Evolutionary conservation across 345 rosid species (phyloP).

Genomic region (Bruguiera sexangula): DNA sequence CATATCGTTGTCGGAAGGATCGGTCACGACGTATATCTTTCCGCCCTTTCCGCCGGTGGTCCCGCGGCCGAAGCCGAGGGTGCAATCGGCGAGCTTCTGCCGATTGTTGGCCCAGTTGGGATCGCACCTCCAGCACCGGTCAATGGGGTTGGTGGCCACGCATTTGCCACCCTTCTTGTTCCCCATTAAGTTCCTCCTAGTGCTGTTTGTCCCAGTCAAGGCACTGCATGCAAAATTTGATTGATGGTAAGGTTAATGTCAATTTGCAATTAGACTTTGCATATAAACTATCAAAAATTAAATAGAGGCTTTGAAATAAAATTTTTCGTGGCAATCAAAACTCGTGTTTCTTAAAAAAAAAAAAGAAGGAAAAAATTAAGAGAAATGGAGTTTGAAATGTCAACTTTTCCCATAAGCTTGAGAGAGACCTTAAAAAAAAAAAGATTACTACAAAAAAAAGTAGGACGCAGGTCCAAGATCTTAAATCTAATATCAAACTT

Average conservation of each 20-base stretch:
- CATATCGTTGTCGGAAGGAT: not conserved
- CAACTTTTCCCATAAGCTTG: too few relatives aligned
- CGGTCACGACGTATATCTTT: constrained; percentile 5
- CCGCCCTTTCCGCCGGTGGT: constrained; percentile 15
- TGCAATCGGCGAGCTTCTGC: constrained; percentile 9
- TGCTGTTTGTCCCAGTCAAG: not conserved
- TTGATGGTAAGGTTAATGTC: not conserved
- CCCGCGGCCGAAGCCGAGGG: constrained; percentile 6
- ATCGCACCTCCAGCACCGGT: constrained; percentile 17
- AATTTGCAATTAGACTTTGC: too few relatives aligned
- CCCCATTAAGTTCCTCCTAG: not conserved
- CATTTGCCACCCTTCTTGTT: not conserved
- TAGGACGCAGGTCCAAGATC: too few relatives aligned
- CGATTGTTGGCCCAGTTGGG: constrained; percentile 15
- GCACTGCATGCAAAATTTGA: not conserved
- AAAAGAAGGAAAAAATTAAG: too few relatives aligned
- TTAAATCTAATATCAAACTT: too few relatives aligned
- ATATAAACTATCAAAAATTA: too few relatives aligned
- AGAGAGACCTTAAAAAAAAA: too few relatives aligned
- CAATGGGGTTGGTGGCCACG: constrained; percentile 12
- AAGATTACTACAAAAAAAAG: too few relatives aligned
- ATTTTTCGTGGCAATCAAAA: too few relatives aligned
- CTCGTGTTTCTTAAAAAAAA: too few relatives aligned
- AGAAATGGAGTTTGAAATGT: too few relatives aligned
- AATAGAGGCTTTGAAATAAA: too few relatives aligned